A percentile compares a stretch with the other conserved stretches of the same genome.
phyloP scores from a whole-genome alignment of 2,329 filamentous ascomycete species.

The Fusarium robinianum region DNA sequence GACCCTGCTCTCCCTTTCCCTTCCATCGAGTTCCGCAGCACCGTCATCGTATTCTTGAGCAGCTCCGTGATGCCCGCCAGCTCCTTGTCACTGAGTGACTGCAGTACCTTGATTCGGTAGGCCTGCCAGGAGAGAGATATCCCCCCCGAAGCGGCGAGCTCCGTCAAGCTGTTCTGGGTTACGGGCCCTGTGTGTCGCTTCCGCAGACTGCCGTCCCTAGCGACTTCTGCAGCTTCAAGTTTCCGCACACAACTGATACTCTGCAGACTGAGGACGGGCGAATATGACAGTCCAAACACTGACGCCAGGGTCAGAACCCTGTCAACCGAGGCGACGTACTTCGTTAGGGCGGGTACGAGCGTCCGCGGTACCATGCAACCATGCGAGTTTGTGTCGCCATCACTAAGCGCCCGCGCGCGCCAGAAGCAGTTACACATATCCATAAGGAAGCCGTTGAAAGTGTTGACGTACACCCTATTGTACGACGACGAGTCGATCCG shows the following conservation, averaged over 20 bases:
- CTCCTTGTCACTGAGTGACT: constrained; percentile 66
- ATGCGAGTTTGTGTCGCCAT: constrained; percentile 64
- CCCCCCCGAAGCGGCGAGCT: constrained; percentile 68
- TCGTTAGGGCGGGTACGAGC: constrained; percentile 51
- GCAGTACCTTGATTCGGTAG: constrained; percentile 74
- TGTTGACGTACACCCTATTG: constrained; percentile 63
- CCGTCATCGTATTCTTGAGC: constrained; percentile 82
- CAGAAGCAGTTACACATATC: constrained; percentile 85
- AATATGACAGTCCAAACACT: constrained; percentile 63
- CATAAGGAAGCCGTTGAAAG: constrained; percentile 85
- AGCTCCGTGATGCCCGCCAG: constrained; percentile 69
- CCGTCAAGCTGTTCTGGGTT: constrained; percentile 66
- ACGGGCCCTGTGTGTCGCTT: constrained; percentile 69
- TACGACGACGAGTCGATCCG: constrained; percentile 50
- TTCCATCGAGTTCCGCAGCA: constrained; percentile 60
- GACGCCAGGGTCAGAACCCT: constrained; percentile 51
- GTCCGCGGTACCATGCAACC: constrained; percentile 55
- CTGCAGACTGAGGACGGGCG: constrained; percentile 59
- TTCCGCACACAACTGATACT: constrained; percentile 60
- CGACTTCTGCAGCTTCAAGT: constrained; percentile 60
- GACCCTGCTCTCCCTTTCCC: constrained; percentile 32
- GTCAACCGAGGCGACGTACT: constrained; percentile 56
- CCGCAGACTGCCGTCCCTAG: constrained; percentile 45
- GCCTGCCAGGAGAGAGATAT: constrained; percentile 71
- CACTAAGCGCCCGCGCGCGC: constrained; percentile 73